Evolutionary conservation across 2,329 filamentous ascomycete genomes (phyloP), one percentile per base, ranked within the genome.

Genomic region (Penicillium sp.): DNA sequence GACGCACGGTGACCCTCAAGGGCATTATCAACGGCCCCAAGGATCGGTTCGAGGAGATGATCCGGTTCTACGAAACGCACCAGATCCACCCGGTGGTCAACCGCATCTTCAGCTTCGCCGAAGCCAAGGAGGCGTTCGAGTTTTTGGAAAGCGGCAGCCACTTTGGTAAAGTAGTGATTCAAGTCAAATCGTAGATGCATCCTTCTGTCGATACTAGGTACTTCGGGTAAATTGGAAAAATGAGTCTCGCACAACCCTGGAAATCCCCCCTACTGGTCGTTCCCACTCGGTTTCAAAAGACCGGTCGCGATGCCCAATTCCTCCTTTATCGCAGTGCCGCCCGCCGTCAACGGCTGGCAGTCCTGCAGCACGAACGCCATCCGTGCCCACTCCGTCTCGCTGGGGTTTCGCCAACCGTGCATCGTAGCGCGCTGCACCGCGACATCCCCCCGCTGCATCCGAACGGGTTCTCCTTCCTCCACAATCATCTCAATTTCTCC

Each of bases 11-110:
- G 1, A 81, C 79, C 1, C 61, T 82, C 7, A 81, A 80, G 64
- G 79, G 85, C 0, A 79, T 87, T 6, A 61, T 87, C 25, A 86
- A 87, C 64, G 85, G 85, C 0, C 83, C 85, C 0, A 77, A 76
- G 56, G 80, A 83, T 55, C 70, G 77, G 36, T 79, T 74, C 33
- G 69, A 74, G 55, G 70, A 73, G 48, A 67, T 73, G 66, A 43
- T 69, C 10, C 50, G 38, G 1, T 73, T 72, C 55, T 70, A 68
- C 27, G 66, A 72, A 46, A 53, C 53, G 46, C 65, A 69, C 16
- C 50, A 61, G 44, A 64, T 74, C 20, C 63, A 57, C 9, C 71
- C 71, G 0, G 69, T 83, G 7, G 76, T 84, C 8, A 80, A 84
- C 55, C 79, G 78, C 62, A 72, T 79, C 3, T 85, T 83, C 62